A percentile compares a stretch with the other conserved stretches of the same genome.
phyloP scores from a whole-genome alignment of 331 rosid genomes.

The Malus hybrid region DNA sequence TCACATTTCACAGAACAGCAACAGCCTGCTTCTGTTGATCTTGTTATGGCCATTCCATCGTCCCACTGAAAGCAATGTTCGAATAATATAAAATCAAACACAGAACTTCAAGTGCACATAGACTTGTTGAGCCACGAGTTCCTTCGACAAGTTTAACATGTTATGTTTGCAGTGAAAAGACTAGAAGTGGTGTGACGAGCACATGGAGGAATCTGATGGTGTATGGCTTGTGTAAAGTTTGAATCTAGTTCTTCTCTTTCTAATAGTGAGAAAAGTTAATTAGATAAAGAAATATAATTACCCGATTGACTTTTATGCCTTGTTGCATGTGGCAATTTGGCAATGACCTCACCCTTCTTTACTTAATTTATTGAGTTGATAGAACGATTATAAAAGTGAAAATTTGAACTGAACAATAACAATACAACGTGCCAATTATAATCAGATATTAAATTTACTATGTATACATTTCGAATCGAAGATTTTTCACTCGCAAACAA shows the following conservation, averaged over 20 bases:
- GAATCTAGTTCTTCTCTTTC: background rate
- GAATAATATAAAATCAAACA: too few relatives aligned
- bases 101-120: too few relatives aligned
- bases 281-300: background rate
- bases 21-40: background rate
- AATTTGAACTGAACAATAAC: too few relatives aligned
- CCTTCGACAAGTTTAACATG: too few relatives aligned
- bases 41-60: background rate
- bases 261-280: background rate
- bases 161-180: too few relatives aligned
- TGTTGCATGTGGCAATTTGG: slow-evolving; percentile 1
- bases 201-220: background rate
- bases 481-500: too few relatives aligned
- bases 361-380: too few relatives aligned
- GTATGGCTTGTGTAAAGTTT: background rate
- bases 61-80: background rate
- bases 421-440: too few relatives aligned
- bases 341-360: background rate
- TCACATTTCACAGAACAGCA: background rate
- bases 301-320: background rate
- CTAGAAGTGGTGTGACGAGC: background rate
- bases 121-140: too few relatives aligned
- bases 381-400: too few relatives aligned
- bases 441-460: too few relatives aligned
- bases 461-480: too few relatives aligned